Evolutionary conservation across 2,329 filamentous ascomycete genomes (phyloP).

Genomic region (Plectosphaerella sp.): DNA sequence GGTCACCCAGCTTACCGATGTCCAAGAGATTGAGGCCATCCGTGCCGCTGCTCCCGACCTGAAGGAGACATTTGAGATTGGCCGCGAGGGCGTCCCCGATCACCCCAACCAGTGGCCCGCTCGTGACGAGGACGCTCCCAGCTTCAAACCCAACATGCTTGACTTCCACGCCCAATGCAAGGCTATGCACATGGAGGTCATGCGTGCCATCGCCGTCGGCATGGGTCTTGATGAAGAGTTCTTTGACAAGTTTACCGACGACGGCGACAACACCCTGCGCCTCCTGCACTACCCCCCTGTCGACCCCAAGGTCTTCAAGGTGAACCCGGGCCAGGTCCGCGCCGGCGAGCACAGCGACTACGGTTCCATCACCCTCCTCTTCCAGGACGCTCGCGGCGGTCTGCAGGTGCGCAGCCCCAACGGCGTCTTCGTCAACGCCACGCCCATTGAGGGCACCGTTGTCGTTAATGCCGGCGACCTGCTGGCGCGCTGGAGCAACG

Average conservation of each 20-base stretch:
- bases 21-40: conserved; percentile 50
- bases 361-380: conserved; percentile 57
- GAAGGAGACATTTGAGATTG: conserved; percentile 64
- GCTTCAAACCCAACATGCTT: conserved; percentile 70
- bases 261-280: conserved; percentile 66
- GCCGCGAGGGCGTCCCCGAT: conserved; percentile 52
- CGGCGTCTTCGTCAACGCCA: conserved; percentile 77
- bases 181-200: conserved; percentile 68
- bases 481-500: conserved; percentile 84
- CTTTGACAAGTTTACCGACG: conserved; percentile 73
- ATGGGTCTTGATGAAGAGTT: conserved; percentile 67
- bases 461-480: conserved; percentile 89
- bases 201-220: conserved; percentile 80
- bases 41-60: conserved; percentile 57
- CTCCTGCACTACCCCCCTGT: conserved; percentile 75
- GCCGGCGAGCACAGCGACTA: conserved; percentile 74
- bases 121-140: conserved; percentile 41
- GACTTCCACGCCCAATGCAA: conserved; percentile 73
- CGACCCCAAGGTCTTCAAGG: conserved; percentile 57
- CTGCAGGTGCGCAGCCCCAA: conserved; percentile 63
- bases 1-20: conserved; percentile 53
- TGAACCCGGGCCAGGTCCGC: conserved; percentile 65
- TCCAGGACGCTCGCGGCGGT: conserved; percentile 54
- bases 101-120: conserved; percentile 75
- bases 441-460: conserved; percentile 74